Conservation (phyloP, 345 rosid genomes). For the Theobroma cacao region DNA sequence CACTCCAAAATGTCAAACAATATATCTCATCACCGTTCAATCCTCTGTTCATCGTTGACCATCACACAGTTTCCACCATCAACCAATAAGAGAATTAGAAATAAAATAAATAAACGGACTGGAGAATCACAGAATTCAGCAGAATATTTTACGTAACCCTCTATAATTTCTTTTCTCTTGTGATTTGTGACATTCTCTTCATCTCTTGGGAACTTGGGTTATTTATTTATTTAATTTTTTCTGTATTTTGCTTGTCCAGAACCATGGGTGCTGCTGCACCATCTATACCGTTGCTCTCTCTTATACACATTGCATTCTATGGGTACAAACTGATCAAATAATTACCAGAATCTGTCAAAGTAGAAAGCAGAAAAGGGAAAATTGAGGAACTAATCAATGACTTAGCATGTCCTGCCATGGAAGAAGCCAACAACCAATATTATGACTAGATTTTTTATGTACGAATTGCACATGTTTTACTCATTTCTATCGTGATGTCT, state of each 20-base stretch:
- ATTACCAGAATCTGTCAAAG: background rate
- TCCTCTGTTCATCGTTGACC: constrained; percentile 32
- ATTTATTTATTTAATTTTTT: background rate
- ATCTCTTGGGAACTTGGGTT: background rate
- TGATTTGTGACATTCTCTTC: background rate
- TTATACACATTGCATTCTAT: too few relatives aligned
- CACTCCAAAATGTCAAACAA: constrained; percentile 15
- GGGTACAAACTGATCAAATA: too few relatives aligned
- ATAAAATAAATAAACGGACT: background rate
- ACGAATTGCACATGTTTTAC: background rate
- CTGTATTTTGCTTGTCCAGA: background rate
- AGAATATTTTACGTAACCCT: background rate
- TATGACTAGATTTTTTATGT: too few relatives aligned
- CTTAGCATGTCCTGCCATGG: background rate
- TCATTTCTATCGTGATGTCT: too few relatives aligned
- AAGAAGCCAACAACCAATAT: background rate
- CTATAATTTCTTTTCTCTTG: background rate
- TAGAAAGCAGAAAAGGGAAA: background rate
- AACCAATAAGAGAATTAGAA: background rate
- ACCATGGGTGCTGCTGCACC: too few relatives aligned
- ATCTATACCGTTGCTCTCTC: too few relatives aligned
- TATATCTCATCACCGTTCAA: constrained; percentile 23
- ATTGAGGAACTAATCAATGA: too few relatives aligned
- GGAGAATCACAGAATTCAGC: background rate
- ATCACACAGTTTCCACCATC: constrained; percentile 14